Evolutionary conservation across 2,329 filamentous ascomycete genomes (phyloP).

Genomic region (Hyphodiscus sp.): DNA sequence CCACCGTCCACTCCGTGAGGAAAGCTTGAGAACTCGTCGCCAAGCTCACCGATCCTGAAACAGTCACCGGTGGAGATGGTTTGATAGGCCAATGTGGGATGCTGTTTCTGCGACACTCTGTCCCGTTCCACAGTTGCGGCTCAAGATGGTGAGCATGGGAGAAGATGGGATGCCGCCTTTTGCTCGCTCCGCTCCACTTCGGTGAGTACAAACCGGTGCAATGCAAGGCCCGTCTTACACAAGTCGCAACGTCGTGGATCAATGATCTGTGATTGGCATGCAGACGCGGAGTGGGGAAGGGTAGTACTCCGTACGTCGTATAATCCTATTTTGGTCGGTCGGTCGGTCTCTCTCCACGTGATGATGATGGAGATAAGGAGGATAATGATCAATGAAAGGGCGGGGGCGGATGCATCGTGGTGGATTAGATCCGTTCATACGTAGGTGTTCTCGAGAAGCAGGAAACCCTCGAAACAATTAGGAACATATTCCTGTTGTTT

Average conservation of each 20-base stretch:
- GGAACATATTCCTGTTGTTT: too few species aligned
- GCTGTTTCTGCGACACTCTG: slow-evolving; percentile 5
- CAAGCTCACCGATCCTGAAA: background rate
- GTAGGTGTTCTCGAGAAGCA: background rate
- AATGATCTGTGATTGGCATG: too few species aligned
- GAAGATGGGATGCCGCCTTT: background rate
- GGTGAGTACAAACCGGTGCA: background rate
- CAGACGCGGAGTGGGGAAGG: too few species aligned
- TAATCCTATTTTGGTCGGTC: background rate
- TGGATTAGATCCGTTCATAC: too few species aligned
- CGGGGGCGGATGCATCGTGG: too few species aligned
- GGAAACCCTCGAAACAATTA: background rate
- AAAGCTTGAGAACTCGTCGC: background rate
- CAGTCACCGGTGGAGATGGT: background rate
- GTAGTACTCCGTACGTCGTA: too few species aligned
- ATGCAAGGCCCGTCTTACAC: background rate
- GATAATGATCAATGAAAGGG: background rate
- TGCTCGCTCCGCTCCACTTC: too few species aligned
- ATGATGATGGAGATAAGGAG: background rate
- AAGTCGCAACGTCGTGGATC: slow-evolving; percentile 6
- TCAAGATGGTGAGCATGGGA: background rate
- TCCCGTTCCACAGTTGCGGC: background rate
- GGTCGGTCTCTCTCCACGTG: background rate
- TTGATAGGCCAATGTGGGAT: background rate
- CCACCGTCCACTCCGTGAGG: too few species aligned